Evolutionary conservation across 2,329 filamentous ascomycete genomes (phyloP).

Genomic region (Trichophyton rubrum): DNA sequence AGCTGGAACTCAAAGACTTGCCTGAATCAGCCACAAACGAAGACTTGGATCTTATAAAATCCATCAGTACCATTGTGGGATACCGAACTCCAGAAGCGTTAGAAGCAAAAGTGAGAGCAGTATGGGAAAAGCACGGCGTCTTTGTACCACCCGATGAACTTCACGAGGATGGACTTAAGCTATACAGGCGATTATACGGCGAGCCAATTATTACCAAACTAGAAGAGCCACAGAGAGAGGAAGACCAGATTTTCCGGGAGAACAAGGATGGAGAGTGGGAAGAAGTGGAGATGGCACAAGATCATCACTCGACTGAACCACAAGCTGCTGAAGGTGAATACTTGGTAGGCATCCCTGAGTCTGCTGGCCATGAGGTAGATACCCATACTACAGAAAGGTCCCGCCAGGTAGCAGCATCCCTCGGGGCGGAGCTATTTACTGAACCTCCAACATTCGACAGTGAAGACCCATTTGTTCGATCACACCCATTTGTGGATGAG

Average conservation of each 20-base stretch:
- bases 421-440: slow-evolving; percentile 24
- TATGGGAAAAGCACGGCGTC: slow-evolving; percentile 64
- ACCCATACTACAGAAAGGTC: not conserved
- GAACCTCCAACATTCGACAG: slow-evolving; percentile 27
- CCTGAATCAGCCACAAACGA: slow-evolving; percentile 16
- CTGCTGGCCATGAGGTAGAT: not conserved
- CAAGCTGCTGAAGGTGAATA: not conserved
- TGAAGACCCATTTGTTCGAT: slow-evolving; percentile 38
- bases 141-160: slow-evolving; percentile 61
- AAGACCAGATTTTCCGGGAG: slow-evolving; percentile 26
- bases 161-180: slow-evolving; percentile 53
- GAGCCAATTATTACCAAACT: slow-evolving; percentile 37
- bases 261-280: slow-evolving; percentile 29
- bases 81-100: slow-evolving; percentile 23
- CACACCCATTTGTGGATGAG: slow-evolving; percentile 60
- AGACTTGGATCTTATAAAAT: slow-evolving; percentile 19
- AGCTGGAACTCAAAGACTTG: slow-evolving; percentile 22
- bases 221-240: slow-evolving; percentile 19
- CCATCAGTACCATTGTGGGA: slow-evolving; percentile 20
- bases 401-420: not conserved
- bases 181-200: slow-evolving; percentile 75
- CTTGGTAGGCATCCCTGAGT: not conserved
- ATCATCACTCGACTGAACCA: not conserved
- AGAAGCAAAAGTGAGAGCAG: slow-evolving; percentile 46
- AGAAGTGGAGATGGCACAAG: slow-evolving; percentile 19